Evolutionary conservation across 1,284 basidiomycete genomes (phyloP), one percentile per base, ranked within the genome.

Genomic region (Veloporphyrellus conicus): DNA sequence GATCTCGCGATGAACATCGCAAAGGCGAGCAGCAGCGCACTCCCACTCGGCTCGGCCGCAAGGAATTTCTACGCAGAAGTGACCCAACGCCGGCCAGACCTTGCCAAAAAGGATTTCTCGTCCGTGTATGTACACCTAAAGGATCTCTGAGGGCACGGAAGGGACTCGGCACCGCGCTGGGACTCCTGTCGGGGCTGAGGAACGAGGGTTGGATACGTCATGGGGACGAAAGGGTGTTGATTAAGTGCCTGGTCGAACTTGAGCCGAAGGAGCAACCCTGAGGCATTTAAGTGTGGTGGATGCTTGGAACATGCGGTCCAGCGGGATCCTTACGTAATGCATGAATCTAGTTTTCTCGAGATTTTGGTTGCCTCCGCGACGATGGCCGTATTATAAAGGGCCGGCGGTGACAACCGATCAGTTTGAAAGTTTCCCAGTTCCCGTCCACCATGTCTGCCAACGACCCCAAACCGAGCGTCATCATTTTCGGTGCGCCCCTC

Each of bases 51-150:
- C 15, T 68, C 75, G 51, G 75, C 78, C 9, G 86, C 86, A 15
- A 72, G 78, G 59, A 61, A 67, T 4, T 64, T 90, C 31, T 90
- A 90, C 57, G 64, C 63, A 5, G 69, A 74, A 37, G 77, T 81
- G 48, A 70, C 85, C 10, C 57, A 70, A 54, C 65, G 72, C 43
- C 69, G 75, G 16, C 80, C 81, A 3, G 81, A 79, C 49, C 71
- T 88, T 29, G 77, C 72, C 3, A 72, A 66, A 47, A 84, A 82
- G 60, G 90, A 93, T 58, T 93, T 93, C 62, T 90, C 87, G 40
- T 81, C 81, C 12, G 81, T 93, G 35, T 93, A 90, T 65, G 70
- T 73, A 48, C 83, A 81, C 62, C 67, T 91, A 56, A 67, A 44
- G 52, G 59, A 54, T 37, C 41, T 43, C 31, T 51, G 12, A 8